Conservation (phyloP, 805 yeast species). For the Lipomyces chichibuensis region DNA sequence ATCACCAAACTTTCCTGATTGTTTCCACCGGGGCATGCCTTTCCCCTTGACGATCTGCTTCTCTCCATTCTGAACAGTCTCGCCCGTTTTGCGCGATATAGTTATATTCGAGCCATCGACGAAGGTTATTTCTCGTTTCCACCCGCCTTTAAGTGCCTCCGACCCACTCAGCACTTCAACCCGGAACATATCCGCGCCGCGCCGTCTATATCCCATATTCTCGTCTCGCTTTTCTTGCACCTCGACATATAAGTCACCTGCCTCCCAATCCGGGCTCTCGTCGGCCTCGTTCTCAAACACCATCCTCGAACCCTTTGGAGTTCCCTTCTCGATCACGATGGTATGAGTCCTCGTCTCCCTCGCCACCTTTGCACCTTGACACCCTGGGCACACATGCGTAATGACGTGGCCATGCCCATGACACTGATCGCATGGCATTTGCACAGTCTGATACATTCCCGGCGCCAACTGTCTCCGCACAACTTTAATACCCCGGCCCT, state of each 20-base stretch:
- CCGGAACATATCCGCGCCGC: constrained; percentile 72
- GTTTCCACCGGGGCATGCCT: constrained; percentile 78
- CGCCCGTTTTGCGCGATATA: constrained; percentile 57
- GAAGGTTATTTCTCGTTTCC: constrained; percentile 70
- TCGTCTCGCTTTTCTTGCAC: constrained; percentile 57
- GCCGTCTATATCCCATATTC: constrained; percentile 78
- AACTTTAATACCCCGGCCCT: constrained; percentile 71
- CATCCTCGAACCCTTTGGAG: constrained; percentile 60
- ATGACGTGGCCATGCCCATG: constrained; percentile 74
- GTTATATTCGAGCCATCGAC: constrained; percentile 62
- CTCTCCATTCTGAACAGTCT: constrained; percentile 64
- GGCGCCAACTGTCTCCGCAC: constrained; percentile 80
- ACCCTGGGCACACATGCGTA: constrained; percentile 63
- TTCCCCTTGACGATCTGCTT: constrained; percentile 69
- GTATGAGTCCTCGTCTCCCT: constrained; percentile 60
- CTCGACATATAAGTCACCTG: constrained; percentile 77
- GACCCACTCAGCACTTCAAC: constrained; percentile 72
- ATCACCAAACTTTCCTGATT: constrained; percentile 55
- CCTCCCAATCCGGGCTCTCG: constrained; percentile 74
- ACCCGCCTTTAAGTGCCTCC: constrained; percentile 79
- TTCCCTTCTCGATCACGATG: constrained; percentile 71
- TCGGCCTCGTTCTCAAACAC: constrained; percentile 78
- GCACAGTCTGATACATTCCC: constrained; percentile 85
- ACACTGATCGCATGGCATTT: constrained; percentile 78
- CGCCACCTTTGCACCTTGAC: constrained; percentile 71